Base-by-base conservation (phyloP, 306 rosid species). In the Rosa multiflora region DNA sequence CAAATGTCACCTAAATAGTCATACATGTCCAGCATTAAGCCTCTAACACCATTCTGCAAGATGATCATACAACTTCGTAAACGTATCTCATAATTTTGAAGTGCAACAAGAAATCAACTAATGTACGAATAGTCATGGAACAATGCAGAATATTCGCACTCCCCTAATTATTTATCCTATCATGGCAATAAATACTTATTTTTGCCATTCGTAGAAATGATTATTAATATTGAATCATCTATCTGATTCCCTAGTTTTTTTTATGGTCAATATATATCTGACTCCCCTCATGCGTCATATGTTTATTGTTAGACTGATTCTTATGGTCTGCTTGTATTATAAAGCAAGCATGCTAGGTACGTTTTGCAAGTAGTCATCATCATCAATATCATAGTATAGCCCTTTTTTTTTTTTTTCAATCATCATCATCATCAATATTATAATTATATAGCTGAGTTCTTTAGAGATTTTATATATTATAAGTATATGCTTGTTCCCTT, bases 21-120 rank as follows among this genome's bases (percentile, higher is more conserved):
- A 75, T 95, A 95, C 90, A 90, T 43, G 82, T 95, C 99, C 12
- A 95, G 97, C 99, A 95, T 92, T 44, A 95, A 85, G 8, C 96
- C 99, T 85, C 99, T 71, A 10, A 93, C 86, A 11, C 98, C 99
- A 80, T 91, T 88, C 98, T 95, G 93, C 82, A 66, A 80, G 20
- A 82, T 9, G 81, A 80, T 66, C 12, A 64, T 82, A 43, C 48
- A 42, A 70, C 51, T 81, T 79, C 40, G 26, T 9, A n/a, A 52
- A 77, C 76, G 73, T 64, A 70, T 39, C 55, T 40, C 46, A 73
- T 66, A 37, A 37, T 40, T 32, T 58, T 67, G 48, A 67, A 17
- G 15, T 15, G 71, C 17, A 37, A 37, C 11, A 67, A 39, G 23
- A 67, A 29, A 61, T 20, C 39, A 32, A 63, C 43, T 63, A 14